Conservation (phyloP, 306 rosid genomes). For the Acacia crassicarpa region DNA sequence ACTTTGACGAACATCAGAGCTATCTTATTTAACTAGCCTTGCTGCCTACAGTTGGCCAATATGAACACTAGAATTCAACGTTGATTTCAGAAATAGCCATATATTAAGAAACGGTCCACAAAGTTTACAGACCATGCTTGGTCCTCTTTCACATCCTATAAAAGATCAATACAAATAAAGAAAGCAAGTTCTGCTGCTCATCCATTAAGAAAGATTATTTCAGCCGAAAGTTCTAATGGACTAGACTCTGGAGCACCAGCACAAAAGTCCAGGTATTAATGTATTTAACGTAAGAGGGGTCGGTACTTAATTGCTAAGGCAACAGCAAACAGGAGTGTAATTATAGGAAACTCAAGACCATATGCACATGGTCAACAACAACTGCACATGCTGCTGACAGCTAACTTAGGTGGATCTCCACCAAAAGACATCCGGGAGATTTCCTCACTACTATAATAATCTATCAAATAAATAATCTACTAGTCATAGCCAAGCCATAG, state of each 20-base stretch:
- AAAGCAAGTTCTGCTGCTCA: slow-evolving; percentile 3
- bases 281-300: slow-evolving; percentile 29
- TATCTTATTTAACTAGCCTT: slow-evolving; percentile 7
- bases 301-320: slow-evolving; percentile 50
- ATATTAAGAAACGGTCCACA: slow-evolving; percentile 18
- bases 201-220: slow-evolving; percentile 19
- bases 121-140: slow-evolving; percentile 13
- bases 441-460: not conserved
- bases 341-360: slow-evolving; percentile 42
- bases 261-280: not conserved
- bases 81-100: slow-evolving; percentile 1
- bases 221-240: slow-evolving; percentile 17
- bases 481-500: slow-evolving; percentile 22
- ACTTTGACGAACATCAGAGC: not conserved
- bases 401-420: slow-evolving; percentile 20
- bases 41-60: slow-evolving; percentile 22
- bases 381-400: slow-evolving; percentile 55
- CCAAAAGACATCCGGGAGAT: slow-evolving; percentile 28
- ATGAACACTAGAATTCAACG: slow-evolving; percentile 18
- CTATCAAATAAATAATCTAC: slow-evolving; percentile 24
- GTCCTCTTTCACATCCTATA: slow-evolving; percentile 1
- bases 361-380: slow-evolving; percentile 62
- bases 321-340: slow-evolving; percentile 48
- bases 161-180: slow-evolving; percentile 31
- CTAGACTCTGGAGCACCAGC: not conserved